Percentiles rank a stretch among this genome's conserved stretches.
phyloP scores from a whole-genome alignment of 2,329 filamentous ascomycete genomes.

The Plenodomus lindquistii region DNA sequence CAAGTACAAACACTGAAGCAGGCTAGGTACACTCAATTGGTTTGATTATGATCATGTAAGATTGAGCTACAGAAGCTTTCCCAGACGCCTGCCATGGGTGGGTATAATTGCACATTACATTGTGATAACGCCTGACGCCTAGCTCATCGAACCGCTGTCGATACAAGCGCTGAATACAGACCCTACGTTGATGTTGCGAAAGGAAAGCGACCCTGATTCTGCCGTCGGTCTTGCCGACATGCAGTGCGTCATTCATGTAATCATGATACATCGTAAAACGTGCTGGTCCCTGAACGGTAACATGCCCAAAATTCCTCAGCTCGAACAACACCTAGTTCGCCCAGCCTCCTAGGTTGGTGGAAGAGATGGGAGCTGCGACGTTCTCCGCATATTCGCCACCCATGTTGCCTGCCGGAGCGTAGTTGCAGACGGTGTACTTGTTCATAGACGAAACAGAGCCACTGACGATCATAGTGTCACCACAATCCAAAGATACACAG shows the following conservation, averaged over 20 bases:
- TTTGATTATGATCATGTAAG: background rate
- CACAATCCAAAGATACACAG: conserved; percentile 40
- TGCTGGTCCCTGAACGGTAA: background rate
- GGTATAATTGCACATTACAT: background rate
- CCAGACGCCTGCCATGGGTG: background rate
- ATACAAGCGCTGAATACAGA: background rate
- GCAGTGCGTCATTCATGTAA: conserved; percentile 1
- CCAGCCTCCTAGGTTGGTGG: conserved; percentile 30
- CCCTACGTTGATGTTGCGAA: background rate
- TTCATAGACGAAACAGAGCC: conserved; percentile 24
- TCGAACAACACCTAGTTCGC: conserved; percentile 24
- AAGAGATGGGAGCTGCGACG: conserved; percentile 48
- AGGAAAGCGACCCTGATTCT: background rate
- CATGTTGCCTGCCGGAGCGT: conserved; percentile 68
- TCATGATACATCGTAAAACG: conserved; percentile 3
- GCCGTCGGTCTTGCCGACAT: background rate
- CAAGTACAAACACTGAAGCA: background rate
- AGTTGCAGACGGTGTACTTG: conserved; percentile 80
- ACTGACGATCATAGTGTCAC: conserved; percentile 26
- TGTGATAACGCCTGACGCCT: background rate
- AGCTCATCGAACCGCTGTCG: conserved; percentile 4
- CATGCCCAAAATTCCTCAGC: conserved; percentile 1
- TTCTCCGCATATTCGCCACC: conserved; percentile 58
- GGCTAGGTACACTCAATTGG: background rate
- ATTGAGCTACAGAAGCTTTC: background rate